phyloP scores from a whole-genome alignment of 768 basidiomycete genomes.

The Auriculariales sp. region DNA sequence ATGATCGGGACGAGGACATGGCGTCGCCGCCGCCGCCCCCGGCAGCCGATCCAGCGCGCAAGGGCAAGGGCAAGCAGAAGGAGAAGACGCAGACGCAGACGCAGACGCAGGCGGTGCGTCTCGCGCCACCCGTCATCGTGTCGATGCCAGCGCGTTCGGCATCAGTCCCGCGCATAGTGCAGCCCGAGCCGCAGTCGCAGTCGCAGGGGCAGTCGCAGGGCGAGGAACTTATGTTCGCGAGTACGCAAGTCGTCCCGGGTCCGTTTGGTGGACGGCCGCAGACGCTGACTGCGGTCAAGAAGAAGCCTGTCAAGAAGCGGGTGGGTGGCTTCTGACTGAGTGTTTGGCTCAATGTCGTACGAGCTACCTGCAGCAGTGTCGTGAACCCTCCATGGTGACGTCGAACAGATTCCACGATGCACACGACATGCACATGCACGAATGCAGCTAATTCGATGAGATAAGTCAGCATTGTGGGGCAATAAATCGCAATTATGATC shows the following conservation, averaged over 20 bases:
- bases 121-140: background rate
- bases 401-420: too few relatives aligned
- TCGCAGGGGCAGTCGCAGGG: background rate
- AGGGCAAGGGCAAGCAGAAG: background rate
- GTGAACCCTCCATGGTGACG: too few relatives aligned
- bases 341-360: too few relatives aligned
- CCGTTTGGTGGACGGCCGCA: constrained; percentile 44
- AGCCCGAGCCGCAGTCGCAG: background rate
- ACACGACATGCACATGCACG: too few relatives aligned
- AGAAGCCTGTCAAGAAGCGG: constrained; percentile 49
- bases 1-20: background rate
- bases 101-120: constrained; percentile 1
- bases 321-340: constrained; percentile 69
- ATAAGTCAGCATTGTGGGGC: too few relatives aligned
- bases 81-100: constrained; percentile 8
- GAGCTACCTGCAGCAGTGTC: too few relatives aligned
- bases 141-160: background rate
- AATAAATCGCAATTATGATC: too few relatives aligned
- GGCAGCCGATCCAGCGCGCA: too few relatives aligned
- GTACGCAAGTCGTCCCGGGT: constrained; percentile 61
- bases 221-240: constrained; percentile 31
- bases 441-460: too few relatives aligned
- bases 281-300: constrained; percentile 26
- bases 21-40: too few relatives aligned
- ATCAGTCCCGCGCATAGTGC: background rate